Conservation (phyloP, 352 stramenopile species). For the Globisporangium solare region DNA sequence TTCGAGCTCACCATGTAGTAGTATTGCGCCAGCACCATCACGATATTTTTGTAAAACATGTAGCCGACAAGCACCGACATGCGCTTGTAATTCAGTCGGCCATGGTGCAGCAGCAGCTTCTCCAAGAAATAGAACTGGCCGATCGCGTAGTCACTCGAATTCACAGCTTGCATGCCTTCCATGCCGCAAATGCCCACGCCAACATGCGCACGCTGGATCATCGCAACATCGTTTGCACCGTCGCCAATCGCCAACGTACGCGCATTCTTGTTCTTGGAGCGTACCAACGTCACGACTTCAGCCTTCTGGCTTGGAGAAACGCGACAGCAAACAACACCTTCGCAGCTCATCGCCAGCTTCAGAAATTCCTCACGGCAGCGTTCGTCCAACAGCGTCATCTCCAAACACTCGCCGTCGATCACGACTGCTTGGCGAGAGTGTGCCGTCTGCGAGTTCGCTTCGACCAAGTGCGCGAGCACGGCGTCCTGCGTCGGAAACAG, state of each 20-base stretch:
- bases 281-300: constrained; percentile 68
- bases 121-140: constrained; percentile 96
- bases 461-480: constrained; percentile 27
- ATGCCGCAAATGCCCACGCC: constrained; percentile 89
- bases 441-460: constrained; percentile 28
- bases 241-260: constrained; percentile 90
- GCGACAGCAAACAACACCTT: constrained; percentile 78
- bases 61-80: constrained; percentile 93
- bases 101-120: constrained; percentile 95
- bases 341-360: constrained; percentile 57
- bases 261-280: constrained; percentile 36
- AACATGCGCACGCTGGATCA: constrained; percentile 91
- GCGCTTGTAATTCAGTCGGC: constrained; percentile 96
- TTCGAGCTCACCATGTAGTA: constrained; percentile 90
- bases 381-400: constrained; percentile 52
- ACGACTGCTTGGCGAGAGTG: constrained; percentile 48
- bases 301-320: constrained; percentile 84
- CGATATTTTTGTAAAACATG: constrained; percentile 99
- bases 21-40: constrained; percentile 88
- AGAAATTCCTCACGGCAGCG: constrained; percentile 58
- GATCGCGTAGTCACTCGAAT: constrained; percentile 97
- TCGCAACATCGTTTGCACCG: constrained; percentile 93
- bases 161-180: constrained; percentile 95
- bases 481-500: constrained; percentile 49
- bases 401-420: constrained; percentile 67